These are phyloP conservation scores for Penicillium sp. DNA, from an alignment of 2,329 filamentous ascomycete species.

Conservation along the genomic window DNA sequence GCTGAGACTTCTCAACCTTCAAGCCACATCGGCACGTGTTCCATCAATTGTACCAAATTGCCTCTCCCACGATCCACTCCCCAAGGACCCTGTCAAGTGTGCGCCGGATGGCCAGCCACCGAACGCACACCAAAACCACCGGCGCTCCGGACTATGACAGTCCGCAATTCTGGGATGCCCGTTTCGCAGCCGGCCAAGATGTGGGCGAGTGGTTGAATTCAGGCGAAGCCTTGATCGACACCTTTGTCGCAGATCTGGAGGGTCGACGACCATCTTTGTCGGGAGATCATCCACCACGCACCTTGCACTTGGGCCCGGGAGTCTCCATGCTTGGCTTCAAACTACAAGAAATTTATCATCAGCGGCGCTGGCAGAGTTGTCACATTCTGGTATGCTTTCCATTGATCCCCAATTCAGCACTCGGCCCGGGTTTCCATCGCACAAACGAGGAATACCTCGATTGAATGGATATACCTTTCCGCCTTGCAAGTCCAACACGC, in stretches of 20 bases:
- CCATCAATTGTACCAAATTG: too few relatives aligned
- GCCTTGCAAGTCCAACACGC: too few relatives aligned
- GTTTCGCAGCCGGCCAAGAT: conserved; percentile 32
- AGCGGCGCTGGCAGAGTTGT: conserved; percentile 24
- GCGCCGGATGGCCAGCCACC: conserved; percentile 15
- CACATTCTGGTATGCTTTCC: conserved; percentile 27
- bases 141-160: conserved; percentile 32
- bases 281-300: conserved; percentile 14
- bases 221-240: conserved; percentile 27
- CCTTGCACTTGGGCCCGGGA: conserved; percentile 32
- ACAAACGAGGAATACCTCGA: too few relatives aligned
- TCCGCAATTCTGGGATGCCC: conserved; percentile 28
- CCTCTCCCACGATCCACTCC: too few relatives aligned
- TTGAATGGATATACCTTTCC: too few relatives aligned
- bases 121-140: conserved; percentile 16
- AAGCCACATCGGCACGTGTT: too few relatives aligned
- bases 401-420: too few relatives aligned
- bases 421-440: too few relatives aligned
- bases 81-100: background rate
- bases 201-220: conserved; percentile 36
- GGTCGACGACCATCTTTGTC: background rate
- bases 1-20: too few relatives aligned
- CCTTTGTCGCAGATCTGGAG: conserved; percentile 22
- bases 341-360: conserved; percentile 24
- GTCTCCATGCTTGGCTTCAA: conserved; percentile 28